Conservation (phyloP, 179 eudicot genomes). For the Actinidia arguta region DNA sequence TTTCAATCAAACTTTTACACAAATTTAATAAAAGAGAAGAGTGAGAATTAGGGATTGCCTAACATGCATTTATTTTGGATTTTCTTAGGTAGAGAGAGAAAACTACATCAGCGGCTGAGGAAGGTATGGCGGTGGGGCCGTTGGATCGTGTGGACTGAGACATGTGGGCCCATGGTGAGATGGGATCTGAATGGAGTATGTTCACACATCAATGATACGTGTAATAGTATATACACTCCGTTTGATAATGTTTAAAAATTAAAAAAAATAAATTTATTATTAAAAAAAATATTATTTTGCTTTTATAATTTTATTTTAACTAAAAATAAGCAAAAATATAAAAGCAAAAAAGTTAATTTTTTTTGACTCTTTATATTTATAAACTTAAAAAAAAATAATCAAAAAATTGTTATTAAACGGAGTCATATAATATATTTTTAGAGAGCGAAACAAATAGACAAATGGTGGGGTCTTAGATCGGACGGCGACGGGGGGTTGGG, state of each 20-base stretch:
- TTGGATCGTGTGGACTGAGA: constrained; percentile 7
- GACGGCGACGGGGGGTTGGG: not conserved
- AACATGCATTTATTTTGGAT: not conserved
- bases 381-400: too few relatives aligned
- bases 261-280: too few relatives aligned
- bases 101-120: constrained; percentile 15
- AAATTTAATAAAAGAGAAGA: too few relatives aligned
- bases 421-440: not conserved
- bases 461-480: constrained; percentile 1
- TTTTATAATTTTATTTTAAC: too few relatives aligned
- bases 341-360: too few relatives aligned
- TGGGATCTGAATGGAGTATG: not conserved
- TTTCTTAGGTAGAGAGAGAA: not conserved
- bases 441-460: not conserved
- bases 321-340: too few relatives aligned
- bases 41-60: too few relatives aligned
- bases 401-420: too few relatives aligned
- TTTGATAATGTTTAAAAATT: not conserved
- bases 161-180: not conserved
- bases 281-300: too few relatives aligned
- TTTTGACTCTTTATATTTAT: too few relatives aligned
- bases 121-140: constrained; percentile 14
- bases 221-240: not conserved
- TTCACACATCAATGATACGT: not conserved
- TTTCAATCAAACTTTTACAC: too few relatives aligned